Base-by-base conservation (phyloP, 495 filamentous ascomycete genomes). In the Haplographium delicatum region DNA sequence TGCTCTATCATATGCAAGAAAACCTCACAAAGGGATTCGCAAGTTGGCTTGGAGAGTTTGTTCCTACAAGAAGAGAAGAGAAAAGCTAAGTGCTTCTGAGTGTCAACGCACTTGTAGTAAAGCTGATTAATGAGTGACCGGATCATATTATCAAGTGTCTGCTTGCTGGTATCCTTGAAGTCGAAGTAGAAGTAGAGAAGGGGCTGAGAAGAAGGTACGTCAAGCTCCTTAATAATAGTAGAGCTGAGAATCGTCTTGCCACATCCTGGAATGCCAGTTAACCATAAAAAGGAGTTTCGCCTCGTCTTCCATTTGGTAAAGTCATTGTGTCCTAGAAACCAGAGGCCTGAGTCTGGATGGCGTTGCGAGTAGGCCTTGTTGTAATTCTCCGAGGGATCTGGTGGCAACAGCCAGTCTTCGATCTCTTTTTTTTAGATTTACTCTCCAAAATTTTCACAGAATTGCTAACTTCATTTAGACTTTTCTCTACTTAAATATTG, bases 221-320 rank as follows among this genome's bases (percentile, higher is more conserved):
- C 3, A 15, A 65, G 22, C 26, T 67, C 25, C 13, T 64, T 49
- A 11, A 71, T 51, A 6, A 65, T 47, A 1, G 54, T 65, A 1
- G 66, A 57, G 24, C 53, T 55, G 20, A 69, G 59, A 13, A 69
- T 56, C 2, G 63, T 65, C 44, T 70, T 70, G 8, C 66, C 68
- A 33, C 57, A 64, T 6, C 66, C 68, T 27, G 66, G 58, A 20
- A 64, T 65, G 9, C 66, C 68, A 51, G 65, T 44, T 13, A 70
- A 46, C 66, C 66, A 70, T 2, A 68, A 23, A 15, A 60, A 33
- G 2, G 59, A 57, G 4, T 44, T 37, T 15, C 27, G 10, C 1
- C 47, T 41, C 6, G 18, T n/a, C 18, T 52, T 50, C 65, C 62
- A 69, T n/a, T 51, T 28, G 13, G 41, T 19, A 25, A 61, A 66